A percentile compares a stretch with the other conserved stretches of the same genome.
These are phyloP conservation scores for Talaromyces albobiverticillius DNA, from an alignment of 2,329 filamentous ascomycete genomes.

Conservation along the genomic window DNA sequence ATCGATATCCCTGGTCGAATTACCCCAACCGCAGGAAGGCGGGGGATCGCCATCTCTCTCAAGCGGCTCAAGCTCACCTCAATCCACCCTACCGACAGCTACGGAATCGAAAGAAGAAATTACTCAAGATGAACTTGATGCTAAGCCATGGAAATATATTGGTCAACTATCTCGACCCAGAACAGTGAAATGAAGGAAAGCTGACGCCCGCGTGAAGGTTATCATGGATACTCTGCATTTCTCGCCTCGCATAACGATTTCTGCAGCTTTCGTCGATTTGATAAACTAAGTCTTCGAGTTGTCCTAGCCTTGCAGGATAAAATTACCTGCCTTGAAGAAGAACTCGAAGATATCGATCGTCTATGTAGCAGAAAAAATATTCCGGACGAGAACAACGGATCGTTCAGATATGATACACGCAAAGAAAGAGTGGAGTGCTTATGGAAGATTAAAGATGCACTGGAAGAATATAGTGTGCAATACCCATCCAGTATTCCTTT, in stretches of 20 bases:
- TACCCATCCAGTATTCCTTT: not conserved
- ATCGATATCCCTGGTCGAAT: too few relatives aligned
- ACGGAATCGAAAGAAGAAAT: too few relatives aligned
- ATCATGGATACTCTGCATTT: conserved; percentile 26
- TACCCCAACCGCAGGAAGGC: too few relatives aligned
- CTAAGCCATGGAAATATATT: conserved; percentile 11
- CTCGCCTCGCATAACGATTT: conserved; percentile 30
- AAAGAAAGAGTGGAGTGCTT: conserved; percentile 20
- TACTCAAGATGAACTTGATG: conserved; percentile 2
- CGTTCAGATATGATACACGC: conserved; percentile 22
- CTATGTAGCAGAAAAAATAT: conserved; percentile 16
- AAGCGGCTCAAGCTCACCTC: too few relatives aligned
- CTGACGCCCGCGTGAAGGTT: conserved; percentile 17
- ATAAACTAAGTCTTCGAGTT: conserved; percentile 27
- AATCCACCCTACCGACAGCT: too few relatives aligned
- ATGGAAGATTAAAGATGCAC: conserved; percentile 14
- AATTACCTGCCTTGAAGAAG: conserved; percentile 28
- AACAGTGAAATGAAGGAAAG: not conserved
- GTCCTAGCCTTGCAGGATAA: conserved; percentile 34
- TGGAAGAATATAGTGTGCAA: conserved; percentile 24
- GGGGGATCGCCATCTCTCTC: too few relatives aligned
- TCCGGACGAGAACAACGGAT: conserved; percentile 26
- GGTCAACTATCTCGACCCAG: not conserved
- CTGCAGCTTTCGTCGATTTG: conserved; percentile 34
- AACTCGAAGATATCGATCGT: conserved; percentile 26